phyloP scores from a whole-genome alignment of 1,284 basidiomycete genomes.

The Trametes polyzona region DNA sequence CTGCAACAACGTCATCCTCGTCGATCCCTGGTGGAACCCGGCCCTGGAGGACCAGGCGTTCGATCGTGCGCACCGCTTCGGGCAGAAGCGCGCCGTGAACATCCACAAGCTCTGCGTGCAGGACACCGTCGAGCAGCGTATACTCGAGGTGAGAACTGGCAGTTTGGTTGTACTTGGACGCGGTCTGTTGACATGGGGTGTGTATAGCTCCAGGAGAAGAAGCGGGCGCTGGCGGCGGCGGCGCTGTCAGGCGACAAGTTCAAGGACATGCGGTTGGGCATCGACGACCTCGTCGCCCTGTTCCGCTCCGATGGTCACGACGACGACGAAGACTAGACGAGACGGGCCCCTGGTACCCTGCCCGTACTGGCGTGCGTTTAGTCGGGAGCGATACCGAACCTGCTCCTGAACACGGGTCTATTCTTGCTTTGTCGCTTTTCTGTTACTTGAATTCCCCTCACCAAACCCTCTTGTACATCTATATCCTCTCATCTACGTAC shows the following conservation, averaged over 20 bases:
- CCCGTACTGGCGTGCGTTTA: neutral
- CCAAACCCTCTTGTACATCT: neutral
- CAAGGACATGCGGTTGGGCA: slow-evolving; percentile 82
- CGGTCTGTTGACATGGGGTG: slow-evolving; percentile 11
- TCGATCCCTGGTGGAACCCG: slow-evolving; percentile 97
- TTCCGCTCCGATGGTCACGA: slow-evolving; percentile 63
- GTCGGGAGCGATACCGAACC: slow-evolving; percentile 2
- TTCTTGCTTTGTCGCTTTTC: slow-evolving; percentile 6
- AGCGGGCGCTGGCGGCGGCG: slow-evolving; percentile 83
- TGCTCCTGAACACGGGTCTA: no score
- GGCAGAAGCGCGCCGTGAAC: slow-evolving; percentile 86
- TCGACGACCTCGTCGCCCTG: slow-evolving; percentile 83
- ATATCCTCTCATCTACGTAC: neutral
- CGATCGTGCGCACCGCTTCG: slow-evolving; percentile 71
- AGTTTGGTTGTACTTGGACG: neutral
- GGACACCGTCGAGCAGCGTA: slow-evolving; percentile 90
- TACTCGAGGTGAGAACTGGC: slow-evolving; percentile 55
- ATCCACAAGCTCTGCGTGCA: slow-evolving; percentile 94
- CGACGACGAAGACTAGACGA: slow-evolving; percentile 52
- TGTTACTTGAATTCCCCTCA: neutral
- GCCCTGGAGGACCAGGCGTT: slow-evolving; percentile 82
- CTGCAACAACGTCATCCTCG: slow-evolving; percentile 92
- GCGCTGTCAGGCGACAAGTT: slow-evolving; percentile 89
- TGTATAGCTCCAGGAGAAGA: slow-evolving; percentile 78
- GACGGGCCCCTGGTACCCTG: neutral